Percentiles rank a stretch among this genome's conserved stretches.
Evolutionary conservation across 139 green algal species (phyloP).

Genomic region (Chlorella vulgaris): DNA sequence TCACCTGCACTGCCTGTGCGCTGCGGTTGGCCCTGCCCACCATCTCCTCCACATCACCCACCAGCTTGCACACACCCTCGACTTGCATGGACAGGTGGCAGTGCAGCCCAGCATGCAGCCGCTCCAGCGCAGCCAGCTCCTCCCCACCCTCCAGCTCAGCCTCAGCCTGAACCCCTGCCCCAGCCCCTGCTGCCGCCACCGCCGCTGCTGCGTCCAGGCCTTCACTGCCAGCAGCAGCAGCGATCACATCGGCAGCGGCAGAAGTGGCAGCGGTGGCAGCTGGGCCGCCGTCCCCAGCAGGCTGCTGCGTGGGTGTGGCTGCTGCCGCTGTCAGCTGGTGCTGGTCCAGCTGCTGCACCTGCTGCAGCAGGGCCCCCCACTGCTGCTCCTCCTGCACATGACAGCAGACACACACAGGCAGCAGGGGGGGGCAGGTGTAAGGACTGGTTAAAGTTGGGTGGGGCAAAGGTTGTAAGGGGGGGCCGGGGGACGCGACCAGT

Average conservation of each 20-base stretch:
- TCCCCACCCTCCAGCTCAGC: not conserved
- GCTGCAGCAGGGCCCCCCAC: constrained; percentile 44
- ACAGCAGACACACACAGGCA: not conserved
- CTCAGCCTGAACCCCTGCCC: not conserved
- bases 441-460: not conserved
- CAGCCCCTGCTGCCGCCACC: not conserved
- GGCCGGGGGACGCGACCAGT: too few relatives aligned
- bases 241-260: not conserved
- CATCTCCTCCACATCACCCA: constrained; percentile 55
- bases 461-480: too few relatives aligned
- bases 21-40: constrained; percentile 44
- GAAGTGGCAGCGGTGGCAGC: not conserved
- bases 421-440: not conserved
- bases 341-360: constrained; percentile 34
- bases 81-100: constrained; percentile 51
- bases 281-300: not conserved
- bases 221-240: too few relatives aligned
- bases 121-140: constrained; percentile 34
- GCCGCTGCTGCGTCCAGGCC: not conserved
- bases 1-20: constrained; percentile 28
- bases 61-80: constrained; percentile 57
- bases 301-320: not conserved
- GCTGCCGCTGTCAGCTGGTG: constrained; percentile 3
- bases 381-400: constrained; percentile 48
- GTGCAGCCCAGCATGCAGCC: constrained; percentile 38